These are phyloP conservation scores for Catharanthus roseus DNA, from an alignment of 257 asterid species.

Conservation along the genomic window DNA sequence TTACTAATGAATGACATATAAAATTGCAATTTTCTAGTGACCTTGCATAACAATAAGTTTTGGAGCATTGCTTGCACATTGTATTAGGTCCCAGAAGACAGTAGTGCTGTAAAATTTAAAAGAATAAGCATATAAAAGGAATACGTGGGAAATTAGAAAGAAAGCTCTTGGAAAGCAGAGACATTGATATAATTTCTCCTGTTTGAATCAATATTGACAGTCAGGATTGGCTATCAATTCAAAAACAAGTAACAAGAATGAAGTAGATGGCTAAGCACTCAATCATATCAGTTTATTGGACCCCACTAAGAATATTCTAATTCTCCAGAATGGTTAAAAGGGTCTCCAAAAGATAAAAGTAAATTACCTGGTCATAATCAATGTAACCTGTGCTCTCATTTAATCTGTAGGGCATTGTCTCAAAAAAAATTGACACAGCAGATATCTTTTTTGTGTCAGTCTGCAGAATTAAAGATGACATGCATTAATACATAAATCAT, in stretches of 20 bases:
- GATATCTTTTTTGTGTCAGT: slow-evolving; percentile 95
- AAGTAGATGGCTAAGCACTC: background rate
- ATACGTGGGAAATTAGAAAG: background rate
- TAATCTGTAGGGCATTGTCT: slow-evolving; percentile 97
- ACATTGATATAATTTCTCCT: background rate
- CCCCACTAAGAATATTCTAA: background rate
- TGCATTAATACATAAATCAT: background rate
- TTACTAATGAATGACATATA: background rate
- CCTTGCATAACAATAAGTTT: background rate
- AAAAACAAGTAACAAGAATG: background rate
- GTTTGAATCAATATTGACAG: background rate
- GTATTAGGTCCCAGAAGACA: background rate
- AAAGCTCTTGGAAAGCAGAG: background rate
- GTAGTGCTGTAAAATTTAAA: no score
- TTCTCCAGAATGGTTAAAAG: background rate
- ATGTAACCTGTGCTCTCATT: slow-evolving; percentile 91
- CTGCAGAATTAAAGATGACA: slow-evolving; percentile 36
- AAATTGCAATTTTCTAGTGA: background rate
- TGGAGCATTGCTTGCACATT: background rate
- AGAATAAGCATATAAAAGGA: background rate
- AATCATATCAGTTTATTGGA: background rate
- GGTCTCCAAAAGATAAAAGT: slow-evolving; percentile 10
- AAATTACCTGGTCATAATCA: slow-evolving; percentile 86
- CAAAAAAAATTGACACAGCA: slow-evolving; percentile 91
- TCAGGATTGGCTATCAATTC: background rate